Evolutionary conservation across 2,329 filamentous ascomycete species (phyloP).

Genomic region (Cladosporium sp.): DNA sequence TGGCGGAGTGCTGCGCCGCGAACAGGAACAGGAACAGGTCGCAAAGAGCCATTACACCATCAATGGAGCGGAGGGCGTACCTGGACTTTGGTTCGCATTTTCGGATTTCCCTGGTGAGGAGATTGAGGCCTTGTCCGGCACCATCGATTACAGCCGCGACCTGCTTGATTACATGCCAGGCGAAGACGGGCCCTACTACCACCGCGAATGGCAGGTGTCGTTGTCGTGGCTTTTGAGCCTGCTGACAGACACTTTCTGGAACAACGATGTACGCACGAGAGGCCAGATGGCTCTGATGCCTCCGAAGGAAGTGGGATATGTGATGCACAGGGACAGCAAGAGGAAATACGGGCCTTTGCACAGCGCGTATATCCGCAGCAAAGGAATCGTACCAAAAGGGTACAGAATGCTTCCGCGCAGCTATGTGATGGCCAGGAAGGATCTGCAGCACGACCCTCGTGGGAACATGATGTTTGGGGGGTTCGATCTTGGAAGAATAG

Average conservation of each 20-base stretch:
- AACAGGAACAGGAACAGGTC: neutral
- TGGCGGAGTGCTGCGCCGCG: neutral
- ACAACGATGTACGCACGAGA: neutral
- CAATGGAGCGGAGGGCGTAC: neutral
- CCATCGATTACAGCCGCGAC: too few species aligned
- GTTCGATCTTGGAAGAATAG: too few species aligned
- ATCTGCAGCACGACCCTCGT: too few species aligned
- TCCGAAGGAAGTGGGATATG: neutral
- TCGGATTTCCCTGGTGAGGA: neutral
- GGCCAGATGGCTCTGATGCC: neutral
- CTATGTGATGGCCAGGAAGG: too few species aligned
- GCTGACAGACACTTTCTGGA: neutral
- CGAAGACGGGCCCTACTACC: neutral
- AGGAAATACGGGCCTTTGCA: neutral
- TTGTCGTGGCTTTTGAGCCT: neutral
- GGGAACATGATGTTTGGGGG: too few species aligned
- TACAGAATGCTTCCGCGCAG: neutral
- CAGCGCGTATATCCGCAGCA: neutral
- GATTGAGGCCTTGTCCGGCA: too few species aligned
- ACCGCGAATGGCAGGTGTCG: constrained; percentile 2
- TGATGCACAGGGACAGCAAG: neutral
- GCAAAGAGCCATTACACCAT: neutral
- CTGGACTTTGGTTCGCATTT: neutral
- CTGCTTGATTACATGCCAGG: too few species aligned
- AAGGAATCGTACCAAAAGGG: neutral